Percentiles rank a stretch among this genome's conserved stretches.
Conservation (phyloP, 345 rosid species). For the Barbarea vulgaris region DNA sequence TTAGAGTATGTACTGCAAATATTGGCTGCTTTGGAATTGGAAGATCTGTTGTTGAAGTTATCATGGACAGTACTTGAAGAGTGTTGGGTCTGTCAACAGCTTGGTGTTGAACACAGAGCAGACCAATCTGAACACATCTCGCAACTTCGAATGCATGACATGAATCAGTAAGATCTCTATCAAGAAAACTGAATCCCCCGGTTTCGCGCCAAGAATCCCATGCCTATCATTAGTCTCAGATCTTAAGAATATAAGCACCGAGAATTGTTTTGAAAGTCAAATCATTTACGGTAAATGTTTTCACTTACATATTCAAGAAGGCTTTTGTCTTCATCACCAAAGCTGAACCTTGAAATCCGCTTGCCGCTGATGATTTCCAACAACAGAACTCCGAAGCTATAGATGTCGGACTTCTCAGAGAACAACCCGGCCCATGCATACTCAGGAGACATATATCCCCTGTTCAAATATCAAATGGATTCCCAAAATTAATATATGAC, state of each 20-base stretch:
- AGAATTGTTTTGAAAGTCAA: neutral
- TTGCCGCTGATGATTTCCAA: conserved; percentile 36
- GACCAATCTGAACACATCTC: conserved; percentile 38
- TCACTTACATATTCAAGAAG: conserved; percentile 41
- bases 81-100: conserved; percentile 37
- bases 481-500: neutral
- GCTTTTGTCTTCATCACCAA: conserved; percentile 36
- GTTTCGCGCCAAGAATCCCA: conserved; percentile 35
- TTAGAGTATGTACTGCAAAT: conserved; percentile 27
- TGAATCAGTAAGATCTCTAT: conserved; percentile 20
- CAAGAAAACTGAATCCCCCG: conserved; percentile 12
- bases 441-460: conserved; percentile 56
- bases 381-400: conserved; percentile 55
- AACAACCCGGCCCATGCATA: conserved; percentile 55
- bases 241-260: too few relatives aligned
- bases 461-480: conserved; percentile 26
- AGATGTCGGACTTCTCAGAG: conserved; percentile 57
- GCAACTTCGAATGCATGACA: conserved; percentile 16
- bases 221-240: too few relatives aligned
- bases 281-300: neutral
- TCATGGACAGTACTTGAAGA: conserved; percentile 28
- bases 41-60: conserved; percentile 35
- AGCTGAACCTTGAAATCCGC: conserved; percentile 33
- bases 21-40: conserved; percentile 35
- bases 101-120: conserved; percentile 37